Percentiles rank a stretch among this genome's conserved stretches.
These are phyloP conservation scores for Actinomucor elegans DNA, from an alignment of 371 early-diverging fungal genomes.

Conservation along the genomic window DNA sequence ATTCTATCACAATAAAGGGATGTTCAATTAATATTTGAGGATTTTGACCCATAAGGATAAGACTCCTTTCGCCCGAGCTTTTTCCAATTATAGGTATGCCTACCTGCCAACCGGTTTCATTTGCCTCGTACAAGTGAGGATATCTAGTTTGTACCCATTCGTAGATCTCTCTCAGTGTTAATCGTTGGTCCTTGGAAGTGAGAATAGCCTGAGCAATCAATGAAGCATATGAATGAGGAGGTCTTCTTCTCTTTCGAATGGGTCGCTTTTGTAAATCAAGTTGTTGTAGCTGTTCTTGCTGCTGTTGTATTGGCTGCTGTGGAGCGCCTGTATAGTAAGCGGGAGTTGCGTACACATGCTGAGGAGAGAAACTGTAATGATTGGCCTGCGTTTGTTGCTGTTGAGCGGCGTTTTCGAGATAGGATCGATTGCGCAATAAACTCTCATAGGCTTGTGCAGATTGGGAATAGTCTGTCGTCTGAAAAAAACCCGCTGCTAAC, in stretches of 20 bases:
- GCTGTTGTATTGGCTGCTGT: conserved; percentile 10
- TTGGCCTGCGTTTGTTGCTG: conserved; percentile 9
- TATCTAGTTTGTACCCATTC: conserved; percentile 66
- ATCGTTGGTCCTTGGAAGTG: conserved; percentile 47
- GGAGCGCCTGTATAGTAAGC: conserved; percentile 5
- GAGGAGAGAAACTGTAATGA: conserved; percentile 14
- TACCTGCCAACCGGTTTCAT: conserved; percentile 71
- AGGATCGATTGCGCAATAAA: conserved; percentile 16
- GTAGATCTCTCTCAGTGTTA: conserved; percentile 74
- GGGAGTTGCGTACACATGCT: conserved; percentile 5
- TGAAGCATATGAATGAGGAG: conserved; percentile 73
- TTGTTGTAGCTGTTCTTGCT: conserved; percentile 18
- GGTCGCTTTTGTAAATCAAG: conserved; percentile 18
- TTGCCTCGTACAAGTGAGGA: conserved; percentile 64
- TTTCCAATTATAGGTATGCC: background rate
- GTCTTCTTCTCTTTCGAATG: conserved; percentile 52
- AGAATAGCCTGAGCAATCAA: conserved; percentile 74
- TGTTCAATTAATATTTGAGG: no score
- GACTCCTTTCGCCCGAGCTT: no score
- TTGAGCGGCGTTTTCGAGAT: conserved; percentile 3
- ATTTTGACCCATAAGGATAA: no score
- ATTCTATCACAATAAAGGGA: no score
- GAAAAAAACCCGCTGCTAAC: conserved; percentile 1
- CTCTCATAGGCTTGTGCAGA: conserved; percentile 7
- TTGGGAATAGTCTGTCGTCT: conserved; percentile 15